These are phyloP conservation scores for Spergularia bocconei DNA, from an alignment of 148 eudicot species.

Conservation along the genomic window DNA sequence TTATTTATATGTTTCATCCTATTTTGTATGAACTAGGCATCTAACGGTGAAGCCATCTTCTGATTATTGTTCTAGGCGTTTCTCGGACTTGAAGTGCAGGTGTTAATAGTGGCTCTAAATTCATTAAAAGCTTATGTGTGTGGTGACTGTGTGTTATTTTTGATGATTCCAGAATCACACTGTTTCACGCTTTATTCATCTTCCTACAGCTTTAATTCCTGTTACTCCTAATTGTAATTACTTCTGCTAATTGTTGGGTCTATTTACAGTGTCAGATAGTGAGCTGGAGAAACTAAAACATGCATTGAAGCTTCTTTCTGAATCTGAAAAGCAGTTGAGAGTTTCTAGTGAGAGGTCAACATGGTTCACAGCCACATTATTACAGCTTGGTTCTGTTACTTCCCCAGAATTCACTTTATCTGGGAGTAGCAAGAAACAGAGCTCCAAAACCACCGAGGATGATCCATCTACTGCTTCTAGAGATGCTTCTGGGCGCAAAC, in stretches of 20 bases:
- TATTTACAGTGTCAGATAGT: constrained; percentile 62
- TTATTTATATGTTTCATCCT: no score
- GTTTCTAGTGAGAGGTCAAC: constrained; percentile 91
- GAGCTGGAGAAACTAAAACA: constrained; percentile 84
- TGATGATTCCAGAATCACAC: no score
- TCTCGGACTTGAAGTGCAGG: no score
- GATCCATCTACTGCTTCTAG: constrained; percentile 60
- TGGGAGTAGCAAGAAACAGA: constrained; percentile 80
- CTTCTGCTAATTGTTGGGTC: constrained; percentile 18
- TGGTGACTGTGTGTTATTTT: no score
- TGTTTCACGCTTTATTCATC: neutral
- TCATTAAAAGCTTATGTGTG: no score
- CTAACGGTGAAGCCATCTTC: no score
- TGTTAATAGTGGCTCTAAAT: no score
- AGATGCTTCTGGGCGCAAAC: constrained; percentile 48
- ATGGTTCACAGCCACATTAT: constrained; percentile 96
- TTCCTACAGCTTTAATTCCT: neutral
- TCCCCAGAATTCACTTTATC: constrained; percentile 76
- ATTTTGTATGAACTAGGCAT: no score
- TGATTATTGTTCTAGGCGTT: no score
- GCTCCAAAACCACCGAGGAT: constrained; percentile 76
- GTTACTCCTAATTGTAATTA: neutral
- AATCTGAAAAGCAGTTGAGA: constrained; percentile 93
- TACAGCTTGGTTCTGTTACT: constrained; percentile 84
- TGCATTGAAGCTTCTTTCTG: constrained; percentile 92